Evolutionary conservation across 1,284 basidiomycete genomes (phyloP).

Genomic region (Sanghuangporus weigelae): DNA sequence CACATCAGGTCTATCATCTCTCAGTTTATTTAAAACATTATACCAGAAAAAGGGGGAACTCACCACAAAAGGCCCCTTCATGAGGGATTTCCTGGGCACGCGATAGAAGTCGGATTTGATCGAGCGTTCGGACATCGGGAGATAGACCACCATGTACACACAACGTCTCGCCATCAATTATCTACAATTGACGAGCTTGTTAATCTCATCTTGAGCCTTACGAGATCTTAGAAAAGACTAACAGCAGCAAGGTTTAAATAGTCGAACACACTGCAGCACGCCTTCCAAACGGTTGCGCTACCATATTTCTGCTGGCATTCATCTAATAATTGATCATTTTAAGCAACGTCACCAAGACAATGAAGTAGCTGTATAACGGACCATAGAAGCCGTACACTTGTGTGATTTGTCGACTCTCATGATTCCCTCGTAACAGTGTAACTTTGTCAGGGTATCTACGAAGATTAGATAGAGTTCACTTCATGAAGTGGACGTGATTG

Average conservation of each 20-base stretch:
- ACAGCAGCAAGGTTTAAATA: slow-evolving; percentile 91
- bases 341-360: background rate
- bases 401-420: slow-evolving; percentile 94
- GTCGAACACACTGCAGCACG: slow-evolving; percentile 94
- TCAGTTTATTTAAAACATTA: background rate
- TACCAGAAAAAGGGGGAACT: background rate
- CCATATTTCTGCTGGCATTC: slow-evolving; percentile 98
- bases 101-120: slow-evolving; percentile 88
- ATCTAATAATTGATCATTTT: slow-evolving; percentile 42
- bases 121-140: slow-evolving; percentile 87
- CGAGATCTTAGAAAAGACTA: slow-evolving; percentile 28
- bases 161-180: slow-evolving; percentile 86
- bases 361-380: slow-evolving; percentile 32
- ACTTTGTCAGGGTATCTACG: slow-evolving; percentile 87
- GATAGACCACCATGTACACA: slow-evolving; percentile 94
- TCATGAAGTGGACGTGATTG: too few relatives aligned
- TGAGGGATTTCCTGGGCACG: slow-evolving; percentile 95
- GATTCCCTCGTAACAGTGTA: slow-evolving; percentile 89
- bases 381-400: slow-evolving; percentile 99
- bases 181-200: slow-evolving; percentile 40
- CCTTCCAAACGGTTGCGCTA: slow-evolving; percentile 91
- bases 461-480: background rate
- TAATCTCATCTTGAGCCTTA: background rate
- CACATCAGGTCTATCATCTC: slow-evolving; percentile 81
- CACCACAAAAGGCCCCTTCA: slow-evolving; percentile 95